phyloP scores from a whole-genome alignment of 805 yeast species.

The Metschnikowia koreensis region DNA sequence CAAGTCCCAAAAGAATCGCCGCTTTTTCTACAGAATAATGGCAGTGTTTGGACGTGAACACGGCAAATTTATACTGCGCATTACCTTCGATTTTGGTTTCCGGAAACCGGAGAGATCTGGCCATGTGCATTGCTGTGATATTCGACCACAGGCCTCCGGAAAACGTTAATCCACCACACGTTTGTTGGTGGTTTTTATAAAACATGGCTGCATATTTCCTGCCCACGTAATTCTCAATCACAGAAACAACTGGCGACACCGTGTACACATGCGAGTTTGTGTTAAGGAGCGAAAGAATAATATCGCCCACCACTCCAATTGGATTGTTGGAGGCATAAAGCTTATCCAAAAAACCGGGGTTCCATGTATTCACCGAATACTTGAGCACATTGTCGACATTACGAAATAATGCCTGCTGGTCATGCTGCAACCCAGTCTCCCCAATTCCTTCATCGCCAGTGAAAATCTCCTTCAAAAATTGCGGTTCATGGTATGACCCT shows the following conservation, averaged over 20 bases:
- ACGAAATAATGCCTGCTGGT: constrained; percentile 41
- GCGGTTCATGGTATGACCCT: constrained; percentile 55
- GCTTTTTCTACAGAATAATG: constrained; percentile 83
- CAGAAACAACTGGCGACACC: constrained; percentile 76
- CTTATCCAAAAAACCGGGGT: constrained; percentile 81
- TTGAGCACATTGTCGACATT: constrained; percentile 56
- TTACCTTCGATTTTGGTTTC: constrained; percentile 68
- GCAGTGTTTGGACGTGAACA: constrained; percentile 68
- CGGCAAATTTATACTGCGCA: constrained; percentile 52
- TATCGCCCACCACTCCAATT: constrained; percentile 72
- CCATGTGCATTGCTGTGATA: constrained; percentile 74
- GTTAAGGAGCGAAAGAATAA: constrained; percentile 65
- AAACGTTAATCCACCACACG: constrained; percentile 80
- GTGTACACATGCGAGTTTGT: constrained; percentile 86
- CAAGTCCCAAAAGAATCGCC: constrained; percentile 73
- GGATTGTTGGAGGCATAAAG: constrained; percentile 85
- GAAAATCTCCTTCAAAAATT: constrained; percentile 37
- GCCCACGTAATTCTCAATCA: constrained; percentile 68
- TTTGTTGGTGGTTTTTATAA: constrained; percentile 40
- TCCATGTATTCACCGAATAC: constrained; percentile 82
- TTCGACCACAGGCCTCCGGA: constrained; percentile 89
- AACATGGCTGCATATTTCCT: constrained; percentile 66
- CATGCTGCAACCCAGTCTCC: constrained; percentile 31
- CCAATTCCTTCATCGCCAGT: constrained; percentile 34
- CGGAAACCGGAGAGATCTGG: constrained; percentile 64